A percentile compares a stretch with the other conserved stretches of the same genome.
Evolutionary conservation across 2,329 filamentous ascomycete genomes (phyloP).

Genomic region (Diaporthe citrichinensis): DNA sequence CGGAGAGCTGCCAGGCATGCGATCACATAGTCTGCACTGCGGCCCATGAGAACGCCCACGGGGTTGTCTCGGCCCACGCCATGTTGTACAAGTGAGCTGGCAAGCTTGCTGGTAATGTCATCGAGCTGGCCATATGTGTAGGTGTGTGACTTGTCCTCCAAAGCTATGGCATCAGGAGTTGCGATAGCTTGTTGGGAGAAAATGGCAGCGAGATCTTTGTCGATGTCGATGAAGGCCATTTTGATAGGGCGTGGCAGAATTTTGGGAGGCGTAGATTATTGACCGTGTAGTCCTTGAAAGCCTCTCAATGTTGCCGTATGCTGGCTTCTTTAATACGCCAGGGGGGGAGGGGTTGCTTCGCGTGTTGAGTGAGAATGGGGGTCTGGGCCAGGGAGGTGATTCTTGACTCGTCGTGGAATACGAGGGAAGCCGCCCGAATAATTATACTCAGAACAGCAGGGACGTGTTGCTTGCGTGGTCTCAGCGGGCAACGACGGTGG

Average conservation of each 20-base stretch:
- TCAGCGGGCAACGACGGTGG: background rate
- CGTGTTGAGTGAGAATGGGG: background rate
- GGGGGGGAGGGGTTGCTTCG: background rate
- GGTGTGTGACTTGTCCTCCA: slow-evolving; percentile 77
- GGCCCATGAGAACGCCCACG: slow-evolving; percentile 81
- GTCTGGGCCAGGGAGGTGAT: slow-evolving; percentile 1
- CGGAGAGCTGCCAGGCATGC: slow-evolving; percentile 83
- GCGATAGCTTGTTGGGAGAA: slow-evolving; percentile 77
- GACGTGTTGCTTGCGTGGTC: background rate
- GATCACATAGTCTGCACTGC: slow-evolving; percentile 84
- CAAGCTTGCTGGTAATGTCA: slow-evolving; percentile 74
- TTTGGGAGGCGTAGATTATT: background rate
- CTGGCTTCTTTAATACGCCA: background rate
- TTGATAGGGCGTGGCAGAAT: background rate
- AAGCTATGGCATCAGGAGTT: slow-evolving; percentile 77
- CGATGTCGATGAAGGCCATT: slow-evolving; percentile 78
- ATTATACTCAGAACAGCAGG: slow-evolving; percentile 3
- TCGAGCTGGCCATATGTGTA: slow-evolving; percentile 84
- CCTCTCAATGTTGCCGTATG: background rate
- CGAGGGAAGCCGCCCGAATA: slow-evolving; percentile 20
- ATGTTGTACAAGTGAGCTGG: slow-evolving; percentile 73
- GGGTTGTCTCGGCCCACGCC: slow-evolving; percentile 81
- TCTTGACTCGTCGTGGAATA: slow-evolving; percentile 28
- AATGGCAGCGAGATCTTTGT: slow-evolving; percentile 80
- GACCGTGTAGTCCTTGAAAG: background rate